A percentile compares a stretch with the other conserved stretches of the same genome.
These are phyloP conservation scores for Penicillium arizonense DNA, from an alignment of 495 filamentous ascomycete genomes.

Conservation along the genomic window DNA sequence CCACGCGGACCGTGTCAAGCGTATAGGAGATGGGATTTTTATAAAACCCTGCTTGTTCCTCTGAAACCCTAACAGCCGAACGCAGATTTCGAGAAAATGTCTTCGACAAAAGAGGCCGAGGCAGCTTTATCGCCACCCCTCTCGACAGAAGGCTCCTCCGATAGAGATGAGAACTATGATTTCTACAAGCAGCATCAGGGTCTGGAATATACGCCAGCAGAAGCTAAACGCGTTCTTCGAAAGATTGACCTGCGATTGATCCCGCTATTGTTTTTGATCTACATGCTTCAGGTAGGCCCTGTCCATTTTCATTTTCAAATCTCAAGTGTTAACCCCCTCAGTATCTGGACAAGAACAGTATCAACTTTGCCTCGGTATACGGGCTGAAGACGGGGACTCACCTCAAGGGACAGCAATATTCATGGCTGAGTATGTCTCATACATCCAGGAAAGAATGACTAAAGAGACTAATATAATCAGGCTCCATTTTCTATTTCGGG, in stretches of 20 bases:
- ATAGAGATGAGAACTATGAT: slow-evolving; percentile 24
- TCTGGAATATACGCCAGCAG: slow-evolving; percentile 39
- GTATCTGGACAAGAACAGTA: slow-evolving; percentile 60
- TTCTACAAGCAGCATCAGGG: slow-evolving; percentile 20
- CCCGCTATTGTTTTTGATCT: slow-evolving; percentile 55
- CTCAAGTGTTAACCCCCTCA: slow-evolving; percentile 26
- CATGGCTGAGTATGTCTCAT: slow-evolving; percentile 45
- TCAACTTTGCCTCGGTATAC: slow-evolving; percentile 61
- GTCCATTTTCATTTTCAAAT: no score
- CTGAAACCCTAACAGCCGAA: no score
- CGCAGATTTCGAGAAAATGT: neutral
- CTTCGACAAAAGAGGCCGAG: slow-evolving; percentile 14
- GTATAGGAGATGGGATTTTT: neutral
- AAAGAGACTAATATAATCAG: slow-evolving; percentile 6
- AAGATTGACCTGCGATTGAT: slow-evolving; percentile 56
- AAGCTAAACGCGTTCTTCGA: slow-evolving; percentile 49
- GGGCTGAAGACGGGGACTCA: slow-evolving; percentile 52
- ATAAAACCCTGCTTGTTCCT: neutral
- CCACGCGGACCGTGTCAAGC: neutral
- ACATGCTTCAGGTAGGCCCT: slow-evolving; percentile 37
- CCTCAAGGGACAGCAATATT: slow-evolving; percentile 54
- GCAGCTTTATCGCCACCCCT: slow-evolving; percentile 6
- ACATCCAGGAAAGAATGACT: neutral
- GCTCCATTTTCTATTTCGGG: slow-evolving; percentile 58
- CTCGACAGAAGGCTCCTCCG: slow-evolving; percentile 11